Conservation (phyloP, 345 rosid genomes). For the Excoecaria cochinchinensis region DNA sequence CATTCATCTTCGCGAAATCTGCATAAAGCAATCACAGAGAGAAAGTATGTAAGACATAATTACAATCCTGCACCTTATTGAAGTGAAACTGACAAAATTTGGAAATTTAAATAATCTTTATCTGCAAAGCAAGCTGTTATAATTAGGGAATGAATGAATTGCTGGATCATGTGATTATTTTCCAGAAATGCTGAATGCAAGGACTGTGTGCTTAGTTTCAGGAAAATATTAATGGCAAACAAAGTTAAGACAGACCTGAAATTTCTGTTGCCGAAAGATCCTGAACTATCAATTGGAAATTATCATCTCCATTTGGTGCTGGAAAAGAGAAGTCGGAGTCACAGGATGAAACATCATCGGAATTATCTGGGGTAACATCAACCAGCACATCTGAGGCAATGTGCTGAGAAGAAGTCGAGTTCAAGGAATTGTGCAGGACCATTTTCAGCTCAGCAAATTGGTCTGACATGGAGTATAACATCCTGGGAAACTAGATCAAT, state of each 20-base stretch:
- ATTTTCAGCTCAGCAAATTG: conserved; percentile 78
- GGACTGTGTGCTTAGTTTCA: not conserved
- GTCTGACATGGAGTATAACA: conserved; percentile 76
- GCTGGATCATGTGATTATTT: not conserved
- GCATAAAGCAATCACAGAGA: conserved; percentile 37
- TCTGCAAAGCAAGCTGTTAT: not conserved
- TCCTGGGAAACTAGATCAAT: conserved; percentile 82
- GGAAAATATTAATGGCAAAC: conserved; percentile 7
- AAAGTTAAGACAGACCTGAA: conserved; percentile 44
- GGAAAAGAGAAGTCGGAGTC: conserved; percentile 71
- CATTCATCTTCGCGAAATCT: conserved; percentile 53
- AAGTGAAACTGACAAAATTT: conserved; percentile 11
- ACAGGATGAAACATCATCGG: conserved; percentile 55
- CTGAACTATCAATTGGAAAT: conserved; percentile 50
- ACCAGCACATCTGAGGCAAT: conserved; percentile 42
- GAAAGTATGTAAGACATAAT: not conserved
- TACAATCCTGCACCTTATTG: conserved; percentile 14
- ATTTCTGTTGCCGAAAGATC: conserved; percentile 50
- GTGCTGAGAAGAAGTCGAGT: conserved; percentile 41
- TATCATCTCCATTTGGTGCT: conserved; percentile 47
- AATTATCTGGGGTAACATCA: conserved; percentile 49
- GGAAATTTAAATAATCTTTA: not conserved
- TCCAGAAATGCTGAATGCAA: not conserved
- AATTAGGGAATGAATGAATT: not conserved
- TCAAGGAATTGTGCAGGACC: conserved; percentile 54